phyloP scores from a whole-genome alignment of 1,284 basidiomycete genomes.

The Malassezia psittaci region DNA sequence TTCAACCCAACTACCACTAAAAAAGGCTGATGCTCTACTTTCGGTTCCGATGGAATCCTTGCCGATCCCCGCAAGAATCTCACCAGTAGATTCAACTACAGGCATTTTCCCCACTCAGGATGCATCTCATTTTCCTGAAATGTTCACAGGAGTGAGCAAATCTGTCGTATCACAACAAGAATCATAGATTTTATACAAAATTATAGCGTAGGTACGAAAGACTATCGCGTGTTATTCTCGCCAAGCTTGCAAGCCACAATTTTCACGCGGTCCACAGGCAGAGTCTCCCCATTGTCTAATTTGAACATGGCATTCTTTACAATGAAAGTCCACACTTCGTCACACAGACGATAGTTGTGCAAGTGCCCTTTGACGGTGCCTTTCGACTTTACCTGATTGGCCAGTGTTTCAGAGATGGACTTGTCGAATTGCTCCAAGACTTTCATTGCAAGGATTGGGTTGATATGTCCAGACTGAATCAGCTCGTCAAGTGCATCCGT shows the following conservation, averaged over 20 bases:
- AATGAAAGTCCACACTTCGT: constrained; percentile 47
- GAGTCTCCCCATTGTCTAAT: constrained; percentile 40
- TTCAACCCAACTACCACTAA: background rate
- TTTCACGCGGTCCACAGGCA: constrained; percentile 38
- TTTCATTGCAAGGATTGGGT: constrained; percentile 93
- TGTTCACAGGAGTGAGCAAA: background rate
- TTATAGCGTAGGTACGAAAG: no score
- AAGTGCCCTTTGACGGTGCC: constrained; percentile 42
- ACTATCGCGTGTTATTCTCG: constrained; percentile 16
- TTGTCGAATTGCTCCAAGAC: constrained; percentile 58
- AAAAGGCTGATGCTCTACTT: background rate
- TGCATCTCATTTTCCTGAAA: background rate
- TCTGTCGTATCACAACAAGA: background rate
- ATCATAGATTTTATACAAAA: background rate
- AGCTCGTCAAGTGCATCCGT: constrained; percentile 99
- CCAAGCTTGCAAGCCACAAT: constrained; percentile 48
- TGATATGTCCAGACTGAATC: constrained; percentile 91
- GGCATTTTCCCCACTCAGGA: background rate
- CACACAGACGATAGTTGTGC: constrained; percentile 42
- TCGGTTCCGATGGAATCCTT: background rate
- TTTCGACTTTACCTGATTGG: constrained; percentile 42
- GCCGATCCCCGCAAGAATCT: background rate
- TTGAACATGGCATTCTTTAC: constrained; percentile 42
- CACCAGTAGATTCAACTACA: background rate
- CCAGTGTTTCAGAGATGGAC: constrained; percentile 41